These are phyloP conservation scores for Bolboschoenus planiculmis DNA, from an alignment of 176 grass and related monocot genomes.

Conservation along the genomic window DNA sequence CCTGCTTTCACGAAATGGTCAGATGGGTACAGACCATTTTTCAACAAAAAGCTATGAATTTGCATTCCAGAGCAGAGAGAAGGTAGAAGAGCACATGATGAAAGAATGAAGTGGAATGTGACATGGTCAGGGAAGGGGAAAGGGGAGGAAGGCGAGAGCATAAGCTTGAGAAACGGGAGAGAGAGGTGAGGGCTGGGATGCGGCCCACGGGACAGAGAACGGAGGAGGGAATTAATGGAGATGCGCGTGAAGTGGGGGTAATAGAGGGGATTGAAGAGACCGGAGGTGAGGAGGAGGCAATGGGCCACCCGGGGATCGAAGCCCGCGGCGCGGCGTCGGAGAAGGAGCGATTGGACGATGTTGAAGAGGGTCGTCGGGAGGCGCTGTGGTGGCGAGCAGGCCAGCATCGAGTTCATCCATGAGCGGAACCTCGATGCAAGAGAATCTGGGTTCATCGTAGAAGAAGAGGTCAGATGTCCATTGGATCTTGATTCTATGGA, in stretches of 20 bases:
- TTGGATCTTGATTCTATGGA: no score
- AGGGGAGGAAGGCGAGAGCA: conserved; percentile 38
- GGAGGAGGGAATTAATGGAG: conserved; percentile 50
- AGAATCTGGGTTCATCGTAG: no score
- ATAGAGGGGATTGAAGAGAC: conserved; percentile 46
- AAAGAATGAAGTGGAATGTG: conserved; percentile 79
- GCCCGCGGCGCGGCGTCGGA: conserved; percentile 31
- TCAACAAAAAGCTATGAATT: conserved; percentile 47
- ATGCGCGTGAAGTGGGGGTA: conserved; percentile 42
- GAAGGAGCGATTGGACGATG: conserved; percentile 18
- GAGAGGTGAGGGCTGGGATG: conserved; percentile 38
- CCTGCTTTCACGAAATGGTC: conserved; percentile 80
- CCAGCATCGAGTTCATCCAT: not conserved
- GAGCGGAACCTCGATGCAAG: no score
- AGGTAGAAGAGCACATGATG: conserved; percentile 28
- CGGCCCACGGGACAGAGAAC: conserved; percentile 33
- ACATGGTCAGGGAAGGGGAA: conserved; percentile 63
- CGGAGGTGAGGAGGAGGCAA: conserved; percentile 28
- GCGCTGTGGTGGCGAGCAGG: not conserved
- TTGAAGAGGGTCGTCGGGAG: not conserved
- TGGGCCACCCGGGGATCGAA: conserved; percentile 15
- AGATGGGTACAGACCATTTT: conserved; percentile 51
- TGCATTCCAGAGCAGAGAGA: conserved; percentile 32
- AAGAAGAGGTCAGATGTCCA: no score
- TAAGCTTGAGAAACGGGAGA: conserved; percentile 40